These are phyloP conservation scores for Colletotrichum tabaci DNA, from an alignment of 2,329 filamentous ascomycete species.

Conservation along the genomic window DNA sequence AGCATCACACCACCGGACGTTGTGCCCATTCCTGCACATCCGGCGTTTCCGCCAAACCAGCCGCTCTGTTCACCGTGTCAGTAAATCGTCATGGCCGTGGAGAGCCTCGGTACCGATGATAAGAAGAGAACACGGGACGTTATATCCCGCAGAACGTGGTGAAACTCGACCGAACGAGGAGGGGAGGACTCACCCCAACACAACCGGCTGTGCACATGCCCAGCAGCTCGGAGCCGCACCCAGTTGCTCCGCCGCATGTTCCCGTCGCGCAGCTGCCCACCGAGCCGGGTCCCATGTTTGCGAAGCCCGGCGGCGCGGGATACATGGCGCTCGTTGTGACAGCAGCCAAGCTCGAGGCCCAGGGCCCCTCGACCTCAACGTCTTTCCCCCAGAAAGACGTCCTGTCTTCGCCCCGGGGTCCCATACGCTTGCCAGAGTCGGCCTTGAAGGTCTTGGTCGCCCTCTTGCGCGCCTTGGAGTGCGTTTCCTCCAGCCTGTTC, in stretches of 20 bases:
- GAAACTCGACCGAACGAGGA: neutral
- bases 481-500: conserved; percentile 32
- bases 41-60: conserved; percentile 37
- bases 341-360: conserved; percentile 30
- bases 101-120: conserved; percentile 9
- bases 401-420: conserved; percentile 40
- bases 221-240: conserved; percentile 38
- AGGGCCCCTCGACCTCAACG: conserved; percentile 30
- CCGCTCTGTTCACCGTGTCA: conserved; percentile 21
- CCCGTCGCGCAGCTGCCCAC: conserved; percentile 39
- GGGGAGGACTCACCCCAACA: conserved; percentile 37
- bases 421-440: conserved; percentile 37
- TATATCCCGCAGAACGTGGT: conserved; percentile 19
- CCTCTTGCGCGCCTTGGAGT: conserved; percentile 38
- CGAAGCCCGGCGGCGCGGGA: conserved; percentile 35
- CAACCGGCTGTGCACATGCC: conserved; percentile 39
- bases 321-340: conserved; percentile 40
- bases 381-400: conserved; percentile 39
- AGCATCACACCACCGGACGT: neutral
- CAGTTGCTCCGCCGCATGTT: conserved; percentile 36
- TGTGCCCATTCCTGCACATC: conserved; percentile 28
- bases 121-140: neutral
- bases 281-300: conserved; percentile 26
- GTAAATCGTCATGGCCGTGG: neutral
- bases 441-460: conserved; percentile 33